These are phyloP conservation scores for Lachnellula cervina DNA, from an alignment of 2,329 filamentous ascomycete species.

Conservation along the genomic window DNA sequence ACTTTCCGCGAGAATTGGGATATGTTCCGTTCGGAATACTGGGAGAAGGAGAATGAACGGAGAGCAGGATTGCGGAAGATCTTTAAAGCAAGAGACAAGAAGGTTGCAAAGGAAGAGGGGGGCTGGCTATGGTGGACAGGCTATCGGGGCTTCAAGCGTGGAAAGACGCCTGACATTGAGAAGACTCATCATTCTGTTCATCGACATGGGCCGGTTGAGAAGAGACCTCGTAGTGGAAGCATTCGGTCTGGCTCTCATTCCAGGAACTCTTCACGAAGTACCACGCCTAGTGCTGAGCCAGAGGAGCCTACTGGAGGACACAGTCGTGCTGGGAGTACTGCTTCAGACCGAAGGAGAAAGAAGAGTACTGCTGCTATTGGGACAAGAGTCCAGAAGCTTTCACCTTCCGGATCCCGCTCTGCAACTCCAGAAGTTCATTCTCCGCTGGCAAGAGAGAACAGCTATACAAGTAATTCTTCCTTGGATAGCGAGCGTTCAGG, in stretches of 20 bases:
- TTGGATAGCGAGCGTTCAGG: constrained; percentile 25
- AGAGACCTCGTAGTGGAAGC: constrained; percentile 27
- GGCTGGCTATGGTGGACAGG: constrained; percentile 86
- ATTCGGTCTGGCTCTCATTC: constrained; percentile 30
- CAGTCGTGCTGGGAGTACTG: constrained; percentile 26
- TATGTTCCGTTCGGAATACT: constrained; percentile 87
- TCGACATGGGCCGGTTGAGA: constrained; percentile 24
- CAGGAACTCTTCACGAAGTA: constrained; percentile 32
- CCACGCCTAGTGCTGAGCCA: constrained; percentile 29
- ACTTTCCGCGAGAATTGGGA: constrained; percentile 98
- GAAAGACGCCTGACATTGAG: constrained; percentile 27
- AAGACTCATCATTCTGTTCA: constrained; percentile 26
- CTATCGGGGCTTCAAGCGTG: constrained; percentile 50
- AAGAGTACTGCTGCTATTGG: constrained; percentile 15
- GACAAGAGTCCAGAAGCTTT: constrained; percentile 21
- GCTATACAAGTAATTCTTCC: constrained; percentile 28
- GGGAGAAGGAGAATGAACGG: constrained; percentile 93
- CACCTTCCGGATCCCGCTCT: constrained; percentile 25
- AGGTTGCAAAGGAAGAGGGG: constrained; percentile 62
- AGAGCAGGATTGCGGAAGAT: constrained; percentile 67
- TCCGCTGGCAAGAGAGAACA: constrained; percentile 28
- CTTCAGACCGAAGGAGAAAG: constrained; percentile 28
- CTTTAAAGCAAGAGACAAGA: constrained; percentile 62
- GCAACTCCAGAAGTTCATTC: constrained; percentile 29
- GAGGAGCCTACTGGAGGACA: constrained; percentile 25